A percentile compares a stretch with the other conserved stretches of the same genome.
Conservation (phyloP, 2,329 filamentous ascomycete species). For the Ophiostoma ulmi region DNA sequence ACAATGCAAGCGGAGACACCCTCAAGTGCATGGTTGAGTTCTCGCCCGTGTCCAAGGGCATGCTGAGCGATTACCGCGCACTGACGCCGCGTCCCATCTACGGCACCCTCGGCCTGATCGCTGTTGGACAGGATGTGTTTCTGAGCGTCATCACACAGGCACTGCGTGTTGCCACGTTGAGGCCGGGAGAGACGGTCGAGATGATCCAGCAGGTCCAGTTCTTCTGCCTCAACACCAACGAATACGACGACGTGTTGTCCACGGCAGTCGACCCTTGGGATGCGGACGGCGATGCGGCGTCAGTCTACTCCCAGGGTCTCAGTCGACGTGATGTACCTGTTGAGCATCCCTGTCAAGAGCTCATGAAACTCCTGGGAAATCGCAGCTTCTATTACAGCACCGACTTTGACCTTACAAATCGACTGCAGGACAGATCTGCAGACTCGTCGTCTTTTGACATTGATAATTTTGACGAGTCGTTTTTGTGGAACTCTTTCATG, state of each 20-base stretch:
- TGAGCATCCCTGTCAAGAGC: slow-evolving; percentile 83
- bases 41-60: slow-evolving; percentile 54
- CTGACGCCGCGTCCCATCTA: slow-evolving; percentile 69
- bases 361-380: slow-evolving; percentile 88
- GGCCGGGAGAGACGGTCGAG: slow-evolving; percentile 84
- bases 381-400: slow-evolving; percentile 97
- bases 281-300: slow-evolving; percentile 45
- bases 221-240: slow-evolving; percentile 80
- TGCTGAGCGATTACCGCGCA: slow-evolving; percentile 71
- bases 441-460: slow-evolving; percentile 79
- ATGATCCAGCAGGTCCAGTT: slow-evolving; percentile 85
- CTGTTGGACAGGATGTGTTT: slow-evolving; percentile 79
- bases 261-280: slow-evolving; percentile 46
- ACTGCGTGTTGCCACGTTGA: slow-evolving; percentile 70
- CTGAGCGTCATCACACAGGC: slow-evolving; percentile 82
- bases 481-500: slow-evolving; percentile 98
- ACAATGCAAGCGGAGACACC: slow-evolving; percentile 41
- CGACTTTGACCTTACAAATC: slow-evolving; percentile 94
- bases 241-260: slow-evolving; percentile 73
- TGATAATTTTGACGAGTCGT: slow-evolving; percentile 85
- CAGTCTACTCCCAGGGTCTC: slow-evolving; percentile 47
- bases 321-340: slow-evolving; percentile 64
- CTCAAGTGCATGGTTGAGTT: slow-evolving; percentile 81
- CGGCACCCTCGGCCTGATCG: slow-evolving; percentile 83
- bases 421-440: slow-evolving; percentile 78